Evolutionary conservation across 2,329 filamentous ascomycete species (phyloP), one percentile per base, ranked within the genome.

Genomic region (Monosporascus ibericus): DNA sequence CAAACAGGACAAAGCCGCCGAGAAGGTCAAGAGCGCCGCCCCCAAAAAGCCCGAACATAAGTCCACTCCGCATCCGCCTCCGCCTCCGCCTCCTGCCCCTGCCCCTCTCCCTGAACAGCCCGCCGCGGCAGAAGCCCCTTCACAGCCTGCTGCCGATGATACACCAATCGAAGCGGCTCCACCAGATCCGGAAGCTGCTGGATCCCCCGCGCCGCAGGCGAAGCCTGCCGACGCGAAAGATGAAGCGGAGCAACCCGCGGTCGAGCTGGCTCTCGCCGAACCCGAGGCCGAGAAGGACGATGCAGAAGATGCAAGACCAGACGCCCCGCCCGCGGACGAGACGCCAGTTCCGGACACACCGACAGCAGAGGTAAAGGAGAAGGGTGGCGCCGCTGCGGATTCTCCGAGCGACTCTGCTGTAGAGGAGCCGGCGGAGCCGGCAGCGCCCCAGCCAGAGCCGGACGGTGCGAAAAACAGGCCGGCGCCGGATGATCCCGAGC

Each of bases 21-120:
- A 49, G 1, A 54, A 62, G 50, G 49, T 54, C 22, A 59, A 58
- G 50, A 51, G 25, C 40, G 38, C 11, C 7, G 56, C 52, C 30
- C 11, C 11, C 17, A 49, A 49, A 17, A 56, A 58, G 25, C 1
- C 37, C 37, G 38, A 39, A 44, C 40, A 52, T 25, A 48, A 22
- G 18, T 39, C 24, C 11, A 42, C 17, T 14, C 48, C 24, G 15
- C 34, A 17, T 22, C 48, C 18, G n/a, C 22, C 34, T 6, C 11
- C 24, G 15, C 34, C 24, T 22, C 48, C 18, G n/a, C 22, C 34
- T 6, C 11, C 37, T 5, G 3, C 34, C 11, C 9, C 30, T 14
- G 30, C 30, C 4, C 30, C 30, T 34, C 9, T 14, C 11, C 30
- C 30, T 14, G 30, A 14, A 20, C 17, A 49, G 17, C 36, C 34